Base-by-base conservation (phyloP, 352 stramenopile genomes). In the Phytophthora agathidicida region DNA sequence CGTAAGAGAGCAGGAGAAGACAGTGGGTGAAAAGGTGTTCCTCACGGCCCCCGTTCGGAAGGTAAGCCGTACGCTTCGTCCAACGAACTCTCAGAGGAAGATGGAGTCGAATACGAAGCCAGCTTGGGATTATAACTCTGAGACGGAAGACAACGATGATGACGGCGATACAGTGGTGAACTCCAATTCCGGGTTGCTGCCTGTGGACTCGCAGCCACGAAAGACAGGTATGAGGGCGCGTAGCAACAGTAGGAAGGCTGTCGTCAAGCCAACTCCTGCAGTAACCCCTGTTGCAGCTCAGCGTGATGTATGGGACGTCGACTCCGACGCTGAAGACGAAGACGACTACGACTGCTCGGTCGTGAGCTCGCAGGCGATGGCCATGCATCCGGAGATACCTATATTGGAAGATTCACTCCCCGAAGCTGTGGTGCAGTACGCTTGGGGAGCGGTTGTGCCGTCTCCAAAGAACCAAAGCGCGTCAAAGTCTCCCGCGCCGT, bases 381-480 rank as follows among this genome's bases (percentile, higher is more conserved):
- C 55, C 0, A 37, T 57, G 32, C 43, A 62, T 5, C 35, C 33
- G 19, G 38, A 71, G 19, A 14, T 71, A 28, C 36, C 49, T 16
- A 43, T 57, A 1, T 27, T 53, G 2, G 53, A 51, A 2, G 41
- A 62, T 17, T 47, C 49, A 32, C 61, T 68, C 19, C 66, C 66
- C 26, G 56, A 71, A 38, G 66, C 61, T 50, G 67, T 69, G 35
- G 62, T 72, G 47, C 46, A 75, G 44, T 72, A 64, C 14, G 67
- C 67, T 32, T 75, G 67, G 67, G 56, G 62, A 37, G 61, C 32
- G 3, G 23, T 65, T 10, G 56, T 75, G 45, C 45, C 43, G 16
- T 72, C 61, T 22, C 67, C 67, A 33, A 54, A 26, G 2, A 71
- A 48, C 23, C 24, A 56, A 11, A 36, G 36, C 6, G 13, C 32